phyloP scores from a whole-genome alignment of 768 basidiomycete species.

The Lentinula sp. region DNA sequence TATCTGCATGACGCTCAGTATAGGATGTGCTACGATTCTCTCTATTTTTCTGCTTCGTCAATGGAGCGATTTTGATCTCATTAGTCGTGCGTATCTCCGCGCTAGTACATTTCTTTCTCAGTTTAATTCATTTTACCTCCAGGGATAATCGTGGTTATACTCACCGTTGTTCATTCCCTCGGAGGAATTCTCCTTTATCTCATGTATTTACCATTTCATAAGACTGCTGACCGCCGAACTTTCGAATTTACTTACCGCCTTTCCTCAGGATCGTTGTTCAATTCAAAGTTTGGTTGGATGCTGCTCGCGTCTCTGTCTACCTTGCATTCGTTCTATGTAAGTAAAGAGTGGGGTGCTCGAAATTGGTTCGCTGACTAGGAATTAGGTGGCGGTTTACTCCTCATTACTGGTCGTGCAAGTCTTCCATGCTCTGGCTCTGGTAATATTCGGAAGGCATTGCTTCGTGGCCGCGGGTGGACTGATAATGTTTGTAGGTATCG shows the following conservation, averaged over 20 bases:
- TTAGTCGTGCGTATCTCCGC: constrained; percentile 24
- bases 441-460: constrained; percentile 8
- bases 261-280: constrained; percentile 29
- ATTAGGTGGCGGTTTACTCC: constrained; percentile 26
- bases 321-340: constrained; percentile 15
- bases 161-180: constrained; percentile 23
- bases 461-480: background rate
- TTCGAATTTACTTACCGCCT: background rate
- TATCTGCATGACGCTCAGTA: constrained; percentile 23
- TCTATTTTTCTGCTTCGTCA: constrained; percentile 27
- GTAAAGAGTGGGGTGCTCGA: background rate
- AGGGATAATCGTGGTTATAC: constrained; percentile 28
- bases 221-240: background rate
- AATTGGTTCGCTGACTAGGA: background rate
- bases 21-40: constrained; percentile 26
- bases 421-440: constrained; percentile 31
- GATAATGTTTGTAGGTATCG: constrained; percentile 15
- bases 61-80: constrained; percentile 23
- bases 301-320: constrained; percentile 23
- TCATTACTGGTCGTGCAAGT: constrained; percentile 21
- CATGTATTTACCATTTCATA: constrained; percentile 21
- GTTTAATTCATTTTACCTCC: background rate
- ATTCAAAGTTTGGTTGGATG: constrained; percentile 33
- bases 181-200: constrained; percentile 28
- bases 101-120: background rate